Evolutionary conservation across 2,329 filamentous ascomycete genomes (phyloP).

Genomic region (Alternaria brassicicola): DNA sequence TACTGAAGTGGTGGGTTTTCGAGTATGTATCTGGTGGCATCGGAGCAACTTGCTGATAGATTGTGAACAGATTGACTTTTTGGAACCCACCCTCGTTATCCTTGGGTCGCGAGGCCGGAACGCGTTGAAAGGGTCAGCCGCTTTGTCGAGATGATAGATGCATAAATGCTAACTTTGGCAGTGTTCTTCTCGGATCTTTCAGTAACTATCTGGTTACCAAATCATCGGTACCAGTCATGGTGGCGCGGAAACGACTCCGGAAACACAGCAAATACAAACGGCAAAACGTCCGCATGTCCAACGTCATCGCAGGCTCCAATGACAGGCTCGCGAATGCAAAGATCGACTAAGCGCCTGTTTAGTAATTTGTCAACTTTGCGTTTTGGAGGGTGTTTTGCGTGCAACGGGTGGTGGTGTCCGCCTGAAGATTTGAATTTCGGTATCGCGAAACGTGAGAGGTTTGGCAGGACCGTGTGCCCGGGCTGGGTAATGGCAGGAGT

Average conservation of each 20-base stretch:
- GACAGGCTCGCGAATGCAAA: slow-evolving; percentile 73
- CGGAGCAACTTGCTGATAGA: slow-evolving; percentile 30
- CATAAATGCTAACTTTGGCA: slow-evolving; percentile 50
- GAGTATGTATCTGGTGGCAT: slow-evolving; percentile 19
- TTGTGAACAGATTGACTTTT: slow-evolving; percentile 73
- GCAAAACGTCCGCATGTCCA: slow-evolving; percentile 73
- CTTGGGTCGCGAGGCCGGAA: slow-evolving; percentile 90
- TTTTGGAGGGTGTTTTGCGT: slow-evolving; percentile 26
- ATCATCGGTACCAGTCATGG: slow-evolving; percentile 97
- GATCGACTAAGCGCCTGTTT: slow-evolving; percentile 63
- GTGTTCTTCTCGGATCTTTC: slow-evolving; percentile 93
- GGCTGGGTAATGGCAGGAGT: slow-evolving; percentile 27
- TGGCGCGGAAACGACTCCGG: slow-evolving; percentile 84
- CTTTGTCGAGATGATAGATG: background rate
- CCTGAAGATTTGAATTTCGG: slow-evolving; percentile 21
- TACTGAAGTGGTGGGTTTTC: slow-evolving; percentile 74
- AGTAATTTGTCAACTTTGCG: slow-evolving; percentile 42
- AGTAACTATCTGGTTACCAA: slow-evolving; percentile 98
- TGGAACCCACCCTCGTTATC: slow-evolving; percentile 90
- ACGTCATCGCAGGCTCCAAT: slow-evolving; percentile 76
- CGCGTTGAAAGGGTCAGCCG: slow-evolving; percentile 84
- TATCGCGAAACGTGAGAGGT: slow-evolving; percentile 44
- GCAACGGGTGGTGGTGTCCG: slow-evolving; percentile 8
- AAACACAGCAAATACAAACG: slow-evolving; percentile 85
- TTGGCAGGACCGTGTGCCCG: slow-evolving; percentile 32